Evolutionary conservation across 805 yeast genomes (phyloP).

Genomic region (Saccharomycopsis selenospora): DNA sequence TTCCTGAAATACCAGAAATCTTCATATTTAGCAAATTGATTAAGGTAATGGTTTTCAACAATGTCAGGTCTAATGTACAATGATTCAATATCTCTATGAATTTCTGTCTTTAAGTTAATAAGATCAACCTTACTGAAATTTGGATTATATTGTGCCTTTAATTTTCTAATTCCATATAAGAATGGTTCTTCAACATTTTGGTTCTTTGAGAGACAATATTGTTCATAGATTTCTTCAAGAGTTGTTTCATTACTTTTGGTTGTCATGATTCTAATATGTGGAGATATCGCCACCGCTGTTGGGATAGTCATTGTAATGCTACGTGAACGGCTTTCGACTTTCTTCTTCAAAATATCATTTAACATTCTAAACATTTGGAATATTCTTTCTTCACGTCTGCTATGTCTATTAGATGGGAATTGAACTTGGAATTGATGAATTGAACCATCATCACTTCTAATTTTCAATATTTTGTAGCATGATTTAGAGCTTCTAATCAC

Average conservation of each 20-base stretch:
- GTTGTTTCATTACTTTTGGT: conserved; percentile 72
- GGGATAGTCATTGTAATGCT: conserved; percentile 82
- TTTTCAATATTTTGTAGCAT: conserved; percentile 80
- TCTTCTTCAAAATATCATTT: conserved; percentile 68
- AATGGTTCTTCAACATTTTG: conserved; percentile 85
- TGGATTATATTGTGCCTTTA: conserved; percentile 61
- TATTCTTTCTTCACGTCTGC: conserved; percentile 91
- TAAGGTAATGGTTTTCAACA: conserved; percentile 67
- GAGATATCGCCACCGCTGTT: conserved; percentile 86
- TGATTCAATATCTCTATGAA: conserved; percentile 80
- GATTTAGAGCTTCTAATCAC: conserved; percentile 83
- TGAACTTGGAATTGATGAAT: conserved; percentile 90
- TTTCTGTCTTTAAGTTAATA: conserved; percentile 64
- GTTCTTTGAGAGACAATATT: conserved; percentile 65
- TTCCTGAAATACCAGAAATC: conserved; percentile 97
- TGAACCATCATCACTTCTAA: conserved; percentile 90
- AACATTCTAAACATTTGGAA: conserved; percentile 86
- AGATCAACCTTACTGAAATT: conserved; percentile 85
- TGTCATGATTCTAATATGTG: conserved; percentile 82
- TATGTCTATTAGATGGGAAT: conserved; percentile 95
- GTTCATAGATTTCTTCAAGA: conserved; percentile 80
- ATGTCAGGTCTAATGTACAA: conserved; percentile 79
- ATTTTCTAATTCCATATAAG: conserved; percentile 71
- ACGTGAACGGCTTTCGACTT: conserved; percentile 82
- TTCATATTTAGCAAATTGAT: conserved; percentile 67